phyloP scores from a whole-genome alignment of 2,329 filamentous ascomycete species.

The Phyllosticta citriasiana region DNA sequence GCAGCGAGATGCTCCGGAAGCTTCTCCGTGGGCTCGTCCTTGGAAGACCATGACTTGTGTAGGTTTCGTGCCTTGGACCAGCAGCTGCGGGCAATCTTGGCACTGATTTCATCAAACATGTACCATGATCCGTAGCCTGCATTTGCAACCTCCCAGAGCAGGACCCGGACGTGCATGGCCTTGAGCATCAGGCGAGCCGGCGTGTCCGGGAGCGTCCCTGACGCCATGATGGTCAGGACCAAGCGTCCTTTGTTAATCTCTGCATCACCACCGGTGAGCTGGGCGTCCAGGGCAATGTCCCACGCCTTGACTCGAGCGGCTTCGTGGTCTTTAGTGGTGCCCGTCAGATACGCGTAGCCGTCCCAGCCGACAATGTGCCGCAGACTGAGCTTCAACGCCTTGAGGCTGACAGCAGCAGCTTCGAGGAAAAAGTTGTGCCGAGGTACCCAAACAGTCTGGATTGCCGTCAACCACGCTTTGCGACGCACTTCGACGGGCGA shows the following conservation, averaged over 20 bases:
- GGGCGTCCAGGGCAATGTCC: conserved; percentile 86
- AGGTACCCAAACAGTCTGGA: conserved; percentile 87
- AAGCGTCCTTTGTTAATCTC: conserved; percentile 83
- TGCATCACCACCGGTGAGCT: conserved; percentile 79
- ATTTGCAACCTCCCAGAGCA: conserved; percentile 69
- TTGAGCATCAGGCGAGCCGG: conserved; percentile 82
- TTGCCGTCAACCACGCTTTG: conserved; percentile 85
- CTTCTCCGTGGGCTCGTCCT: conserved; percentile 41
- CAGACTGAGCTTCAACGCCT: conserved; percentile 72
- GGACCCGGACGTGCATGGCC: conserved; percentile 79
- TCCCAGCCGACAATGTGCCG: conserved; percentile 68
- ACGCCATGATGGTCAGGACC: conserved; percentile 76
- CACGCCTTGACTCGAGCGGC: conserved; percentile 80
- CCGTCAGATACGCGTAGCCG: conserved; percentile 68
- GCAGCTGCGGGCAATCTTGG: conserved; percentile 61
- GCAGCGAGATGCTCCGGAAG: conserved; percentile 67
- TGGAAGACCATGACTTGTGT: conserved; percentile 35
- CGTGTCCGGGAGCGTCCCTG: conserved; percentile 74
- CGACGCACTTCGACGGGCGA: conserved; percentile 77
- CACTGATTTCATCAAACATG: conserved; percentile 58
- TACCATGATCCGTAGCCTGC: conserved; percentile 54
- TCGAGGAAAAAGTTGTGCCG: conserved; percentile 79
- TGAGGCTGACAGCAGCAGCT: conserved; percentile 66
- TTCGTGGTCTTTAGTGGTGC: conserved; percentile 75
- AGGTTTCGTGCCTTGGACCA: conserved; percentile 74